phyloP scores from a whole-genome alignment of 2,329 filamentous ascomycete genomes.

The Colletotrichum higginsianum region DNA sequence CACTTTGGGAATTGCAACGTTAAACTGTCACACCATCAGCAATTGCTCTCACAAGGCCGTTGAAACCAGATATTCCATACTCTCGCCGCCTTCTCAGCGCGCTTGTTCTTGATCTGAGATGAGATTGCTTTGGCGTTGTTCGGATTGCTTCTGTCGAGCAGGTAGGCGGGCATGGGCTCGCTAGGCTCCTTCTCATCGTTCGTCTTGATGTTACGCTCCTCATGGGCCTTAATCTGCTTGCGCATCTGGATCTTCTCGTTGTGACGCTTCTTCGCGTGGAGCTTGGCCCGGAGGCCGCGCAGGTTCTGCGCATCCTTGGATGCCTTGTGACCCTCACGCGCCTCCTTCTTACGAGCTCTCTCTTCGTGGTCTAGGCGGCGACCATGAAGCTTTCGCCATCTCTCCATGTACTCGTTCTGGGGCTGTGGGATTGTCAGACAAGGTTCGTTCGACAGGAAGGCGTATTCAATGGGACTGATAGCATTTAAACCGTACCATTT shows the following conservation, averaged over 20 bases:
- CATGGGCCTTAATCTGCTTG: constrained; percentile 93
- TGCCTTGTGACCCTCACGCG: constrained; percentile 89
- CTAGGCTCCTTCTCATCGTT: constrained; percentile 83
- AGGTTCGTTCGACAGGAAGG: neutral
- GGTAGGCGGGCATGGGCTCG: constrained; percentile 90
- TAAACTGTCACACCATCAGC: constrained; percentile 69
- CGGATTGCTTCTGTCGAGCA: constrained; percentile 84
- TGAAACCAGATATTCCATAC: neutral
- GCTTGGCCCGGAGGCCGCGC: constrained; percentile 90
- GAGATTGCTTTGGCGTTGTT: constrained; percentile 78
- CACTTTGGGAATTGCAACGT: constrained; percentile 87
- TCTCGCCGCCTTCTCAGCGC: constrained; percentile 50
- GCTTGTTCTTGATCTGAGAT: constrained; percentile 83
- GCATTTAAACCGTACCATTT: constrained; percentile 27
- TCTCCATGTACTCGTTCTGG: constrained; percentile 78
- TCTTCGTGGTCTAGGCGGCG: constrained; percentile 85
- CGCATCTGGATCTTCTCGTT: constrained; percentile 99
- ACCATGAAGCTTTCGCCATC: constrained; percentile 73
- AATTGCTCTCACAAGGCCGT: too few species aligned
- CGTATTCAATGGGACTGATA: neutral
- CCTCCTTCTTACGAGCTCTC: constrained; percentile 86
- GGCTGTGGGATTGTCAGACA: constrained; percentile 58
- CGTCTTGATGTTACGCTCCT: constrained; percentile 96
- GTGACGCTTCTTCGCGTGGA: constrained; percentile 92
- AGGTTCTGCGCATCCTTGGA: constrained; percentile 95